phyloP scores from a whole-genome alignment of 2,329 filamentous ascomycete genomes.

The Drechslerella stenobrocha region DNA sequence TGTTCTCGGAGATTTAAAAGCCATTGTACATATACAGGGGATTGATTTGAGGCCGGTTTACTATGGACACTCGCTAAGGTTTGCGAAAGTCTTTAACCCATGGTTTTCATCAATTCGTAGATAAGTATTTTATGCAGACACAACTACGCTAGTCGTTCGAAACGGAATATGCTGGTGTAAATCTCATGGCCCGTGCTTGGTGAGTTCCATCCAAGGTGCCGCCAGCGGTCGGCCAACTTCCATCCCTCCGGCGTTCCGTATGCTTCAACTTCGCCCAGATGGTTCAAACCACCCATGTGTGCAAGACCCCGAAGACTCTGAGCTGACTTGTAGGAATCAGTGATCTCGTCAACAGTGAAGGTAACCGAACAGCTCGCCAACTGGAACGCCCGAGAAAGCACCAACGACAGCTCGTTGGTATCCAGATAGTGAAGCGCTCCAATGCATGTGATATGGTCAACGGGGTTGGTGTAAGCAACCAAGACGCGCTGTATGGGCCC shows the following conservation, averaged over 20 bases:
- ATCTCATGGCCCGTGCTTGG: constrained; percentile 6
- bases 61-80: too few species aligned
- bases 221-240: constrained; percentile 7
- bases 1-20: too few species aligned
- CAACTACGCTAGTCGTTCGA: constrained; percentile 4
- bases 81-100: too few species aligned
- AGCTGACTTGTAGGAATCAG: neutral
- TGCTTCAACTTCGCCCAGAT: neutral
- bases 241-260: constrained; percentile 6
- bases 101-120: too few species aligned
- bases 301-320: neutral
- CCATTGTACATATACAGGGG: too few species aligned
- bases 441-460: constrained; percentile 9
- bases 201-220: constrained; percentile 3
- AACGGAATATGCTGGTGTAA: constrained; percentile 5
- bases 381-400: constrained; percentile 1
- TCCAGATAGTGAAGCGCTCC: constrained; percentile 7
- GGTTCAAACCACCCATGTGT: constrained; percentile 9
- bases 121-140: too few species aligned
- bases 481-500: constrained; percentile 12
- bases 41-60: too few species aligned
- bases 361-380: constrained; percentile 7
- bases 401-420: neutral
- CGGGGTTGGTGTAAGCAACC: neutral
- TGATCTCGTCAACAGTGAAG: constrained; percentile 10